A percentile compares a stretch with the other conserved stretches of the same genome.
Evolutionary conservation across 169 alveolate species (phyloP).

Genomic region (Perkinsus marinus): DNA sequence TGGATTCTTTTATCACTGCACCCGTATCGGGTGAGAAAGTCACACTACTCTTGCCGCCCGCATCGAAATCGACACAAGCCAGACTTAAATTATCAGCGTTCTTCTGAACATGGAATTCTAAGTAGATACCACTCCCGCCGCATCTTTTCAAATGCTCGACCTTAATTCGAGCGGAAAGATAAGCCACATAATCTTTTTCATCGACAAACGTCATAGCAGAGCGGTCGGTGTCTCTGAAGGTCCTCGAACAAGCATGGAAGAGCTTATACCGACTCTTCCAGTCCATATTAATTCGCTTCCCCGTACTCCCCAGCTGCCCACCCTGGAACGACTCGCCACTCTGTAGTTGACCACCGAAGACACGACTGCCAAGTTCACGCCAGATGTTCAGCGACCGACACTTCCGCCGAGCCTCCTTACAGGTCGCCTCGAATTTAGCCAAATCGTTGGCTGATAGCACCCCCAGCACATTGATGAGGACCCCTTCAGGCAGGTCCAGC

Average conservation of each 20-base stretch:
- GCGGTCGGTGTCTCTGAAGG: not conserved
- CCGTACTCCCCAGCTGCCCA: not conserved
- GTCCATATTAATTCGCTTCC: not conserved
- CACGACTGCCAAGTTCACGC: not conserved
- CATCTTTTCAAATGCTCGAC: not conserved
- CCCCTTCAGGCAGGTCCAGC: not conserved
- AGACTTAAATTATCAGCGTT: conserved; percentile 1
- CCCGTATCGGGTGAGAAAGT: conserved; percentile 3
- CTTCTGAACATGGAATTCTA: not conserved
- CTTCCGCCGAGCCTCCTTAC: not conserved
- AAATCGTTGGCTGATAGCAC: not conserved
- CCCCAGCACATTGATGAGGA: not conserved
- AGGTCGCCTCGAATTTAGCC: not conserved
- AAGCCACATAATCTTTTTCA: not conserved
- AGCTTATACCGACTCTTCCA: not conserved
- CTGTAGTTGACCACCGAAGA: not conserved
- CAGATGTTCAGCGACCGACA: not conserved
- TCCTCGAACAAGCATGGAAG: not conserved
- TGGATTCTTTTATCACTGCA: not conserved
- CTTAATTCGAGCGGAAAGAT: not conserved
- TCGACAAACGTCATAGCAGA: not conserved
- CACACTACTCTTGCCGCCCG: not conserved
- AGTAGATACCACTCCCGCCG: not conserved
- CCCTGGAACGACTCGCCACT: not conserved
- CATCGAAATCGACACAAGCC: not conserved